Evolutionary conservation across 371 early-diverging fungal species (phyloP), one percentile per base, ranked within the genome.

Genomic region (Zychaea mexicana): DNA sequence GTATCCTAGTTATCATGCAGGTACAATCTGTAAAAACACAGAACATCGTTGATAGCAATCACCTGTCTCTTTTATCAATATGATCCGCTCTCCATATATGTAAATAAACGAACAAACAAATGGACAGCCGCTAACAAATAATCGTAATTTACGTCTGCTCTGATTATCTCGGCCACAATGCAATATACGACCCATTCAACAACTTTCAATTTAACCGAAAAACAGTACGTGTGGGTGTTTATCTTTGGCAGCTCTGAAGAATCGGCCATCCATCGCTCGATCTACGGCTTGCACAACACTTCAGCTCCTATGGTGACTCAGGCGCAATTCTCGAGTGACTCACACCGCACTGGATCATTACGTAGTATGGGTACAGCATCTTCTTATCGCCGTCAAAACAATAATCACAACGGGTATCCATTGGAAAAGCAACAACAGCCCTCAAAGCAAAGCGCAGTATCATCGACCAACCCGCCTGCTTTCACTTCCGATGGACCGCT

Each of bases 171-270:
- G n/a, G n/a, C n/a, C n/a, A n/a, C n/a, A n/a, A n/a, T n/a, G n/a
- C n/a, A n/a, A n/a, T n/a, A n/a, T n/a, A n/a, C n/a, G n/a, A n/a
- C n/a, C n/a, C n/a, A n/a, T n/a, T n/a, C n/a, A n/a, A n/a, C n/a
- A n/a, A n/a, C n/a, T n/a, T n/a, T n/a, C n/a, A n/a, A n/a, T 49
- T 49, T 22, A 49, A 42, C 21, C 36, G 81, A 82, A 81, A 39
- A 10, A 56, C 57, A 67, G 89, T 67, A 60, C 64, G 79, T 88
- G 60, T 91, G 91, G 91, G 85, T 92, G 59, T 68, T 92, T 45
- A 71, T 85, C 52, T 85, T 94, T 62, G 92, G 91, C 45, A 77
- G 90, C 59, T 85, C 84, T 28, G 88, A 89, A 17, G 85, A 85
- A 5, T 88, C 90, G 3, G 77, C 84, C 61, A 61, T 85, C 32